Evolutionary conservation across 495 filamentous ascomycete genomes (phyloP), one percentile per base, ranked within the genome.

Genomic region (Hypoxylon perforatum): DNA sequence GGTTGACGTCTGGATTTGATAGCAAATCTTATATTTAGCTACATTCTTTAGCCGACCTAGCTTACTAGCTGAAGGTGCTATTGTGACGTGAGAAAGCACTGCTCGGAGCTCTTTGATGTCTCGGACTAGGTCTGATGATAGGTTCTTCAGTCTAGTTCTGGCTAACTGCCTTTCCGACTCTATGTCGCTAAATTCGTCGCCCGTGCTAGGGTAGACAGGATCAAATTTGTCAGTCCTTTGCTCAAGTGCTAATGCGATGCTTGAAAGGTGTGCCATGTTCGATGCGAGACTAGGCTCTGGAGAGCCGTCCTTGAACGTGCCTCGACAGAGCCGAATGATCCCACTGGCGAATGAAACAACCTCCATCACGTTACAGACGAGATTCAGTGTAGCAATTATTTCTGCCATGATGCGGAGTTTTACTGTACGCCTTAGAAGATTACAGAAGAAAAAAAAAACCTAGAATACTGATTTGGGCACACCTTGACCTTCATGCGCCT

Each of bases 281-380:
- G 54, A 57, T 21, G 53, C 53, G 15, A 57, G 23, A 15, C 41
- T n/a, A 2, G 17, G 54, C 8, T 57, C 39, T 1, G 54, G 54
- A 38, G 41, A 36, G 23, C 54, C 54, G 41, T 57, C 41, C 12
- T 21, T 22, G 42, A 17, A 28, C 17, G 21, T 44, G 19, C 14
- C 4, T 8, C n/a, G 36, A n/a, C n/a, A 56, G 8, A 56, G 36
- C n/a, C 19, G 3, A 11, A 61, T n/a, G 25, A 52, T 46, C 38
- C 42, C 46, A 9, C 57, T 18, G 15, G 45, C 51, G 23, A 61
- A 61, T 0, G 45, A 50, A 10, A 61, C 41, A 23, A 61, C 45
- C 33, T 61, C 46, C 57, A 52, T 61, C 21, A 51, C 46, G 42
- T 50, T 52, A 23, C 58, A 52, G 15, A 49, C 59, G 49, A 63